Conservation (phyloP, 805 yeast genomes). For the fission yeast (Schizosaccharomyces pombe) region DNA sequence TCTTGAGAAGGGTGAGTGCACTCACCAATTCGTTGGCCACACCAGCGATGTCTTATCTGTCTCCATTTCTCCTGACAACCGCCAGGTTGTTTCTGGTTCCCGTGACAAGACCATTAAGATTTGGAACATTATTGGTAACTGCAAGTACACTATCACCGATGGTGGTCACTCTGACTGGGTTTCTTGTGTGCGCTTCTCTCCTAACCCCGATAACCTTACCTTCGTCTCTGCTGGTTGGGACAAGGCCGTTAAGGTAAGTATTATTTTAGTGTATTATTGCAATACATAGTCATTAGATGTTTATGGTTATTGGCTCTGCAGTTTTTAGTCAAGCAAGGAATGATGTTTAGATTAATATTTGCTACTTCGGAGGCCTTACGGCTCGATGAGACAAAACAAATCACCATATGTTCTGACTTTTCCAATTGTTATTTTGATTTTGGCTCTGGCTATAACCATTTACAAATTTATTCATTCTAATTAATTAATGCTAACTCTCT, state of each 20-base stretch:
- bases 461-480: background rate
- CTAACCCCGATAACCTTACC: slow-evolving; percentile 33
- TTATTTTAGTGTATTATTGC: slow-evolving; percentile 9
- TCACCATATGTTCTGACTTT: slow-evolving; percentile 26
- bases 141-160: slow-evolving; percentile 60
- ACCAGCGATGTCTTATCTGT: slow-evolving; percentile 90
- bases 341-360: slow-evolving; percentile 68
- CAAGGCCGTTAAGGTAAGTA: slow-evolving; percentile 94
- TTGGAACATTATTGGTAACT: slow-evolving; percentile 97
- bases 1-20: slow-evolving; percentile 76
- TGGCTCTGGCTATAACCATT: background rate
- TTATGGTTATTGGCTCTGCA: slow-evolving; percentile 5
- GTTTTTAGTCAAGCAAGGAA: too few relatives aligned
- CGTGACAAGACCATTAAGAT: slow-evolving; percentile 97
- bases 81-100: slow-evolving; percentile 95
- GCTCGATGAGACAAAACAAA: slow-evolving; percentile 75
- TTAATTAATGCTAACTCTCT: slow-evolving; percentile 6
- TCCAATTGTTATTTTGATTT: too few relatives aligned
- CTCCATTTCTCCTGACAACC: slow-evolving; percentile 84
- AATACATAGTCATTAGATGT: slow-evolving; percentile 4
- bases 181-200: slow-evolving; percentile 91
- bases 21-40: slow-evolving; percentile 95
- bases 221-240: slow-evolving; percentile 98
- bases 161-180: slow-evolving; percentile 98
- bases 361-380: slow-evolving; percentile 87